Conservation (phyloP, 2,329 filamentous ascomycete species). For the Volutella citrinella region DNA sequence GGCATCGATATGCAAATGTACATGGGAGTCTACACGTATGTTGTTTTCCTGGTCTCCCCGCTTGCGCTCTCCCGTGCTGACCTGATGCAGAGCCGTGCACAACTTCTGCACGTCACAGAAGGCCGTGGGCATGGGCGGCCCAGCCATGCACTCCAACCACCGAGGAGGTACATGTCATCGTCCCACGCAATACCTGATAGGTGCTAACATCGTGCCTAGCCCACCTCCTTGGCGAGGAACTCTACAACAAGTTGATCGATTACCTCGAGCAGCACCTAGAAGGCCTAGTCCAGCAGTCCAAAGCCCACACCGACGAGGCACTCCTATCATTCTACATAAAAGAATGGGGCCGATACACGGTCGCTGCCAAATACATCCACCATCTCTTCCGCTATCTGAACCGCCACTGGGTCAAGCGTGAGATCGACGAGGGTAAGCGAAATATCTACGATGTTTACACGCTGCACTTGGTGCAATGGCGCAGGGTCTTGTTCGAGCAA, state of each 20-base stretch:
- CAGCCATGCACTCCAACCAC: slow-evolving; percentile 38
- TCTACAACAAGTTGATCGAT: slow-evolving; percentile 86
- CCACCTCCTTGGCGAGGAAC: slow-evolving; percentile 90
- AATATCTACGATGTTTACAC: slow-evolving; percentile 98
- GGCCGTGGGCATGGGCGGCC: slow-evolving; percentile 61
- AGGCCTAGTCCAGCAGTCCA: slow-evolving; percentile 68
- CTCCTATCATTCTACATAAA: slow-evolving; percentile 90
- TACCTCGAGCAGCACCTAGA: slow-evolving; percentile 79
- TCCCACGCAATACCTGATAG: not conserved
- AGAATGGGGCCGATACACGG: slow-evolving; percentile 95
- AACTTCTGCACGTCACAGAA: slow-evolving; percentile 99
- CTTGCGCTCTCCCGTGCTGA: slow-evolving; percentile 30
- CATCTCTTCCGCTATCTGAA: slow-evolving; percentile 96
- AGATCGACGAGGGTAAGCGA: slow-evolving; percentile 99
- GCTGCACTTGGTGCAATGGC: slow-evolving; percentile 93
- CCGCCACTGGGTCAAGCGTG: slow-evolving; percentile 96
- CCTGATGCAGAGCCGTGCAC: slow-evolving; percentile 70
- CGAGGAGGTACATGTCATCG: slow-evolving; percentile 56
- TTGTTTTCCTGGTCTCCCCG: slow-evolving; percentile 3
- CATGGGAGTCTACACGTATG: slow-evolving; percentile 92
- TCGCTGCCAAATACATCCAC: slow-evolving; percentile 94
- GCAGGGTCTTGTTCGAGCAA: slow-evolving; percentile 80
- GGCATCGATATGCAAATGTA: slow-evolving; percentile 96
- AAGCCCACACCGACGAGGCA: slow-evolving; percentile 82
- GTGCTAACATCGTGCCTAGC: slow-evolving; percentile 48